These are phyloP conservation scores for Didymella pinodella DNA, from an alignment of 2,329 filamentous ascomycete species.

Conservation along the genomic window DNA sequence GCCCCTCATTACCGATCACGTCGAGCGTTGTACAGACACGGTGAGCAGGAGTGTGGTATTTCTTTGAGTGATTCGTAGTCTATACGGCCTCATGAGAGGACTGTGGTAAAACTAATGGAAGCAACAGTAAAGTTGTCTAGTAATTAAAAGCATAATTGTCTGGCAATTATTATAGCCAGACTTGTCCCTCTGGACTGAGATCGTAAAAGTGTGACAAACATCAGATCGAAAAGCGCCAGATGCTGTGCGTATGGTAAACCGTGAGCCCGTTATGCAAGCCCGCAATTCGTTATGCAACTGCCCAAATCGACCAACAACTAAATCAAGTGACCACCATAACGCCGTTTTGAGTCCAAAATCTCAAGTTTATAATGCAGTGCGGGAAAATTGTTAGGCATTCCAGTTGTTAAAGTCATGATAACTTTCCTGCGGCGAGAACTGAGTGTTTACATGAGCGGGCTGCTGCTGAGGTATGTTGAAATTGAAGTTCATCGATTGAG, in stretches of 20 bases:
- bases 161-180: conserved; percentile 9
- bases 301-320: conserved; percentile 1
- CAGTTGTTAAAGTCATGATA: conserved; percentile 19
- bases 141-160: conserved; percentile 23
- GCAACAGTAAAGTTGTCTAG: conserved; percentile 22
- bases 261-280: conserved; percentile 14
- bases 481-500: conserved; percentile 17
- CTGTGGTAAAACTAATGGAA: conserved; percentile 12
- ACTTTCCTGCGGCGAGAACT: conserved; percentile 18
- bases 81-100: conserved; percentile 18
- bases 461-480: conserved; percentile 18
- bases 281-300: conserved; percentile 15
- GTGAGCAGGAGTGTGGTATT: conserved; percentile 7
- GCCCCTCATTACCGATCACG: neutral
- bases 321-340: conserved; percentile 3
- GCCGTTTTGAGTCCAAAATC: conserved; percentile 11
- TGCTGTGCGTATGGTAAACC: conserved; percentile 13
- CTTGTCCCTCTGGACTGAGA: conserved; percentile 5
- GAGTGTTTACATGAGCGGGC: conserved; percentile 15
- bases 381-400: conserved; percentile 3
- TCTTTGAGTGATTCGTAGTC: conserved; percentile 22
- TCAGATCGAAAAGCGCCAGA: conserved; percentile 4
- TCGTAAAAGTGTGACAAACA: conserved; percentile 10
- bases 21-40: neutral
- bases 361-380: conserved; percentile 11